Evolutionary conservation across 495 filamentous ascomycete genomes (phyloP).

Genomic region (Trichoderma erinaceum): DNA sequence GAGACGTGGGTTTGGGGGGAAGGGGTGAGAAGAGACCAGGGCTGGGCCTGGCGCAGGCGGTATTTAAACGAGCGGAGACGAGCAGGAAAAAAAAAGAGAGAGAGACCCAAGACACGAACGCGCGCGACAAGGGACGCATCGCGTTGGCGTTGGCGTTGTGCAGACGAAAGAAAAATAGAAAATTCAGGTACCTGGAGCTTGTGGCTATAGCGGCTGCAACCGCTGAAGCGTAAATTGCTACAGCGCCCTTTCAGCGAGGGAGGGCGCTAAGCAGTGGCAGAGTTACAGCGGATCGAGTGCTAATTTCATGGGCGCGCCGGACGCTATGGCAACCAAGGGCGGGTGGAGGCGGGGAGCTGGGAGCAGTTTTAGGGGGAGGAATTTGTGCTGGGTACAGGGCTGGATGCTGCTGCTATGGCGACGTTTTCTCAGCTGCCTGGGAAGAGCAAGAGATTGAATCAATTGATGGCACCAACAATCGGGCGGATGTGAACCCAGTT

Average conservation of each 20-base stretch:
- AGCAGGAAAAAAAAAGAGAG: not conserved
- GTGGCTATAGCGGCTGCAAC: not conserved
- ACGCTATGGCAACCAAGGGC: not conserved
- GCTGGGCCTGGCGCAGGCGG: not conserved
- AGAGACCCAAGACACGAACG: slow-evolving; percentile 3
- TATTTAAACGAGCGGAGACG: slow-evolving; percentile 11
- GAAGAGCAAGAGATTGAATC: no score
- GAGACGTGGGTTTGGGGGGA: slow-evolving; percentile 8
- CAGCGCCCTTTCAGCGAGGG: not conserved
- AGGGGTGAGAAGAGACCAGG: slow-evolving; percentile 6
- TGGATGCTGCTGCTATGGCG: slow-evolving; percentile 1
- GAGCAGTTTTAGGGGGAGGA: not conserved
- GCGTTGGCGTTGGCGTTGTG: slow-evolving; percentile 12
- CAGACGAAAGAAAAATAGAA: not conserved
- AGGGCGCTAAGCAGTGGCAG: not conserved
- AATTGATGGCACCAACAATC: no score
- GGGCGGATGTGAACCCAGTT: no score
- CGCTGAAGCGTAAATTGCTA: not conserved
- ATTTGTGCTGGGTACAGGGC: not conserved
- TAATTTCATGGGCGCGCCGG: not conserved
- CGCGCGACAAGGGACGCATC: slow-evolving; percentile 11
- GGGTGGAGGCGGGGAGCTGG: not conserved
- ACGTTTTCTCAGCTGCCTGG: not conserved
- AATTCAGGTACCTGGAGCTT: not conserved
- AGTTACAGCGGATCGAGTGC: not conserved